Conservation (phyloP, 140 eudicot species). For the Stevia rebaudiana region DNA sequence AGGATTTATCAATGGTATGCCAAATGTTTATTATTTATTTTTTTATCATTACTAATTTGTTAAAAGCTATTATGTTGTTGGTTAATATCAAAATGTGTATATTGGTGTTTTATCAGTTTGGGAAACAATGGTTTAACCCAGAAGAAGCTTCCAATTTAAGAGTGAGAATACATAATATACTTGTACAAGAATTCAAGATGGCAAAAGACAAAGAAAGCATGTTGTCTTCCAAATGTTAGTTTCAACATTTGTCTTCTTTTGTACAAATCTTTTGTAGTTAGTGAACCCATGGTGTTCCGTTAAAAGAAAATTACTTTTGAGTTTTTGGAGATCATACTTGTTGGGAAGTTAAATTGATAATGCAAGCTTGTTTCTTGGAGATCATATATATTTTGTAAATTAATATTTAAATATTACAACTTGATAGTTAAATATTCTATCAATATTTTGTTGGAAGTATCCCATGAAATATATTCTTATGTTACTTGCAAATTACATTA, state of each 20-base stretch:
- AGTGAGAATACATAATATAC: constrained; percentile 37
- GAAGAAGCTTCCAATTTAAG: constrained; percentile 71
- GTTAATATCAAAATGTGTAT: constrained; percentile 1
- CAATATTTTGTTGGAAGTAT: background rate
- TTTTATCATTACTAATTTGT: background rate
- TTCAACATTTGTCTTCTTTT: background rate
- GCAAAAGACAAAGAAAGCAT: constrained; percentile 23
- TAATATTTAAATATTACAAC: too few species aligned
- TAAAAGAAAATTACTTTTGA: background rate
- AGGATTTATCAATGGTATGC: constrained; percentile 31
- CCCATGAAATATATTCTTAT: background rate
- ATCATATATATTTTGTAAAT: background rate
- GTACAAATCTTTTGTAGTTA: constrained; percentile 20
- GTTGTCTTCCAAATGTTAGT: constrained; percentile 17
- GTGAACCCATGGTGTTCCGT: background rate
- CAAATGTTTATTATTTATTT: background rate
- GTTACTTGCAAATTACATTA: background rate
- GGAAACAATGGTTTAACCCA: constrained; percentile 60
- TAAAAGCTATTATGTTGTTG: background rate
- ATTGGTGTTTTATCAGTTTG: constrained; percentile 49
- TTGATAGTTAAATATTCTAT: too few species aligned
- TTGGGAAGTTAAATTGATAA: constrained; percentile 5
- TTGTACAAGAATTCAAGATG: constrained; percentile 37
- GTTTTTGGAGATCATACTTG: background rate
- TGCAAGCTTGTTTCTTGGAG: constrained; percentile 4